These are phyloP conservation scores for Stipa capillata DNA, from an alignment of 176 grass and related monocot genomes.

Conservation along the genomic window DNA sequence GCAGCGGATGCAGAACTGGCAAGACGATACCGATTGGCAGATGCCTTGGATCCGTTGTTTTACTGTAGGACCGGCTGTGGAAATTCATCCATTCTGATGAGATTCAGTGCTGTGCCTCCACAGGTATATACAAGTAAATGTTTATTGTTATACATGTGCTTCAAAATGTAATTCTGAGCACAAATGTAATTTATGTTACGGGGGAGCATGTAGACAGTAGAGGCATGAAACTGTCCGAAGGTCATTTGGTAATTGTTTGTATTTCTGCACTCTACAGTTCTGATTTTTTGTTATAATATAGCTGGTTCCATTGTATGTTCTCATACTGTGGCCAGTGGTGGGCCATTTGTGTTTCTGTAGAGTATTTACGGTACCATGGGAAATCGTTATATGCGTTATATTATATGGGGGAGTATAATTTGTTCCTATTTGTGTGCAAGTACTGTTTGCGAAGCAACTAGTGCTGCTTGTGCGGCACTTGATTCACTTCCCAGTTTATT, in stretches of 20 bases:
- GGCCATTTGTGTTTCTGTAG: not conserved
- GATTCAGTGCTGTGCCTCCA: not conserved
- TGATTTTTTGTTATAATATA: not conserved
- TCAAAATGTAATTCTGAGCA: conserved; percentile 12
- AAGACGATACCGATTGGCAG: not conserved
- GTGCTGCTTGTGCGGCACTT: too few species aligned
- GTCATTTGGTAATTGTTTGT: not conserved
- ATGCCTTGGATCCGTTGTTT: not conserved
- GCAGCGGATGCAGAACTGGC: not conserved
- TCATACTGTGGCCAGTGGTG: not conserved
- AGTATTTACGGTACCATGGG: not conserved
- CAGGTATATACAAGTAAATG: conserved; percentile 6
- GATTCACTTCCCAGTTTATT: too few species aligned
- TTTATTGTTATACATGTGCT: too few species aligned
- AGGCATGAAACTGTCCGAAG: not conserved
- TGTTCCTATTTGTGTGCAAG: too few species aligned
- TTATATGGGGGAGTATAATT: too few species aligned
- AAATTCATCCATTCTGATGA: not conserved
- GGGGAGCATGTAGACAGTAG: not conserved
- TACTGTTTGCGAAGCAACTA: too few species aligned
- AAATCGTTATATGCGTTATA: too few species aligned
- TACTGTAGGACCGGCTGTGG: not conserved
- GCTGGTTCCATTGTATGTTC: not conserved
- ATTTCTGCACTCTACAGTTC: not conserved
- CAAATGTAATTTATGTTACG: not conserved